A percentile compares a stretch with the other conserved stretches of the same genome.
These are phyloP conservation scores for Harringtonia aguacate DNA, from an alignment of 2,329 filamentous ascomycete species.

Conservation along the genomic window DNA sequence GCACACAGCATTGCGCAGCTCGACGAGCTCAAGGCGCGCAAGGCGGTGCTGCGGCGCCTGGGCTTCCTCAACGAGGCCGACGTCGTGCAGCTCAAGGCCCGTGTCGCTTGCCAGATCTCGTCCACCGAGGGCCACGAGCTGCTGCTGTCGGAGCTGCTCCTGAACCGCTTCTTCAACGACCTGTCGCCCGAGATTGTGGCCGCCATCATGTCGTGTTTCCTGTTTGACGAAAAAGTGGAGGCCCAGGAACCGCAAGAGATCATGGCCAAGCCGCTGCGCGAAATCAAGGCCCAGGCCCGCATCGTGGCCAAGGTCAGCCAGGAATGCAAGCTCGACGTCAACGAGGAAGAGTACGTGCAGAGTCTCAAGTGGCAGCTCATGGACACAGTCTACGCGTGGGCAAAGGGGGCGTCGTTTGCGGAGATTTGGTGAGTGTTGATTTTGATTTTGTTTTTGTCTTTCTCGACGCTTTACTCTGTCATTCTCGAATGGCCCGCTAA, in stretches of 20 bases:
- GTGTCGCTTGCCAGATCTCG: constrained; percentile 95
- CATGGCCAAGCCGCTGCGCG: constrained; percentile 71
- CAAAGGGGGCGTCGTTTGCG: constrained; percentile 78
- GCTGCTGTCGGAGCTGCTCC: constrained; percentile 83
- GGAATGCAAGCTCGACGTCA: constrained; percentile 88
- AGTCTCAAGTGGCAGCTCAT: constrained; percentile 92
- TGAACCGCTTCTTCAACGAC: constrained; percentile 98
- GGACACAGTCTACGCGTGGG: constrained; percentile 92
- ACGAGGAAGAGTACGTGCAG: constrained; percentile 87
- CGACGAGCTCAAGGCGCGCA: constrained; percentile 92
- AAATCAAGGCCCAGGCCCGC: constrained; percentile 78
- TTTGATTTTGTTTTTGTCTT: not conserved
- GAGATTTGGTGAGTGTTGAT: constrained; percentile 74
- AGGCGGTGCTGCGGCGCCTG: constrained; percentile 85
- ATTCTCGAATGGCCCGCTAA: too few relatives aligned
- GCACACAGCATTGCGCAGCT: constrained; percentile 85
- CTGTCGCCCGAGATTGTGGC: constrained; percentile 80
- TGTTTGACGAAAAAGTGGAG: constrained; percentile 93
- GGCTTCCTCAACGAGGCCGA: constrained; percentile 94
- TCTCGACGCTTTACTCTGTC: not conserved
- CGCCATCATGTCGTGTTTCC: constrained; percentile 81
- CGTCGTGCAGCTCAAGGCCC: constrained; percentile 92
- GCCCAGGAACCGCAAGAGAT: constrained; percentile 71
- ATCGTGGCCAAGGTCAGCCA: constrained; percentile 87
- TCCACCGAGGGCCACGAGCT: constrained; percentile 85